Evolutionary conservation across 305 asterid genomes (phyloP), one percentile per base, ranked within the genome.

Genomic region (Solanum chacoense): DNA sequence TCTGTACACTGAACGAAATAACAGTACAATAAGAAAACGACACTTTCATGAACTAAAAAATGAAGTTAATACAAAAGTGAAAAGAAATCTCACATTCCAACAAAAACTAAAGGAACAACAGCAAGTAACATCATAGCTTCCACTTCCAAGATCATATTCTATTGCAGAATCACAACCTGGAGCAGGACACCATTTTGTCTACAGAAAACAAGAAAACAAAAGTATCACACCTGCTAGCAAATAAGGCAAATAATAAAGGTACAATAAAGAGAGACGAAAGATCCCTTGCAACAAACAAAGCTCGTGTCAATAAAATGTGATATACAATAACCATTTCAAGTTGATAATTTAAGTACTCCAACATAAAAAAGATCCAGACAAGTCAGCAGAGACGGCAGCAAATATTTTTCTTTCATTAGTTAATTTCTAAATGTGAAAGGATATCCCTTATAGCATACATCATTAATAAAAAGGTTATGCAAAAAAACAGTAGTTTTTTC

Each of bases 161-260:
- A 96, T 94, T 37, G 98, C 99, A 90, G 89, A 92, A 88, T 96
- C 98, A 92, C 99, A 97, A 84, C 98, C 98, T 59, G 99, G 99
- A 75, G 95, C 94, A 90, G 98, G 98, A 78, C 99, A 97, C 99
- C 99, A 97, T 93, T 96, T 97, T 81, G 96, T 95, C 98, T 84
- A 85, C 89, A 91, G 37, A 77, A 76, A 26, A 75, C 42, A 80
- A 75, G 20, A 73, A 74, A 50, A 75, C 16, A 35, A 74, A 45
- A 24, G 35, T 76, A 50, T 34, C 28, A 87, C 38, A 11, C 74
- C 36, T n/a, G 22, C 10, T 59, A 87, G 37, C 22, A 87, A 72
- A 29, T 7, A 75, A 87, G 85, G 84, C 69, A 78, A 50, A 75
- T 87, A 80, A 75, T 71, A 72, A 55, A 11, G 28, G 79, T 72